Evolutionary conservation across 2,329 filamentous ascomycete genomes (phyloP), one percentile per base, ranked within the genome.

Genomic region (Alternaria postmessia): DNA sequence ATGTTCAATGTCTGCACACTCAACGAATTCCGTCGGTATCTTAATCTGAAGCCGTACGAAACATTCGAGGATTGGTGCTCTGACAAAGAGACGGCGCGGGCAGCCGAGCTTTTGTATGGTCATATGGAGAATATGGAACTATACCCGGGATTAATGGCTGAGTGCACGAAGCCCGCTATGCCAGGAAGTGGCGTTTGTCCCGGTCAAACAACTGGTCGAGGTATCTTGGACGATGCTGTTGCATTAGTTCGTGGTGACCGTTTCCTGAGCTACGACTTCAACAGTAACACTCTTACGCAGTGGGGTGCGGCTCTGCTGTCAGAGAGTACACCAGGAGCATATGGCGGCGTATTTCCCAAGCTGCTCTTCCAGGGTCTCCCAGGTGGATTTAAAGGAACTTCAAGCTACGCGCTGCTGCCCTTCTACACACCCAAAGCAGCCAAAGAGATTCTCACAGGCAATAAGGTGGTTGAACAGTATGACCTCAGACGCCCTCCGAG

Each of bases 41-140:
- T 94, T 66, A 89, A 89, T 1, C 81, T 96, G n/a, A 91, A 90
- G 79, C 85, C 87, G 0, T 89, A 95, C 73, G 87, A 90, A 30
- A 90, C 83, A 0, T 96, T 95, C 59, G 90, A 94, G 77, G 91
- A 93, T 51, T 93, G 94, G 81, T 95, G 94, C 78, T 88, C 89
- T 0, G 89, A 95, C 67, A 89, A 89, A 0, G 84, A 86, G 28
- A 85, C 94, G 22, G 86, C 90, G 3, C 83, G 89, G 47, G 81
- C 86, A 9, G 82, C 94, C 5, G 65, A 70, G 44, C 66, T 72
- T 28, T 66, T 81, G 22, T 93, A 93, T 73, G 89, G 91, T 59
- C 90, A 93, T 72, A 91, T 91, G 0, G 91, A 94, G 71, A 88
- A 87, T 64, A 90, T 94, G 47, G 91, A 94, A 79, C 79, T 94